Evolutionary conservation across 2,329 filamentous ascomycete species (phyloP).

Genomic region (Penicillium brasilianum): DNA sequence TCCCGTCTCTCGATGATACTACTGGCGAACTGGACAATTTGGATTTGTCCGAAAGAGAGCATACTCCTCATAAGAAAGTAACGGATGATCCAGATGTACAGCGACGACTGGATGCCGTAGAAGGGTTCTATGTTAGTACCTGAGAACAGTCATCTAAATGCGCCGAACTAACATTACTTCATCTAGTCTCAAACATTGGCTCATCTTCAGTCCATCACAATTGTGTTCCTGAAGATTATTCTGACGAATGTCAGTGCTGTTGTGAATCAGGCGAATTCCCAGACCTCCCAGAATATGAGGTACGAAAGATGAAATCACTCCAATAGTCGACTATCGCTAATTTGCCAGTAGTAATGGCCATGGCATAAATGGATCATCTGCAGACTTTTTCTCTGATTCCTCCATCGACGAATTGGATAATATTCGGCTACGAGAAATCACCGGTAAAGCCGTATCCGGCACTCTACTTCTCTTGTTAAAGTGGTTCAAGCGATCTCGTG

Average conservation of each 20-base stretch:
- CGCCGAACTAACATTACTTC: conserved; percentile 6
- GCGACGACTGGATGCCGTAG: conserved; percentile 72
- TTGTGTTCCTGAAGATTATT: conserved; percentile 88
- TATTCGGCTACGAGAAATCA: conserved; percentile 81
- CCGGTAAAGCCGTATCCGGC: conserved; percentile 88
- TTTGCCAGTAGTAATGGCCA: conserved; percentile 31
- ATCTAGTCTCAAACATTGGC: conserved; percentile 73
- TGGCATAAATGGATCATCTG: conserved; percentile 33
- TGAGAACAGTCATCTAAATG: neutral
- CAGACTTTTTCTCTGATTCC: conserved; percentile 40
- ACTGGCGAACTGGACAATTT: conserved; percentile 49
- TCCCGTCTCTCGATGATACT: conserved; percentile 41
- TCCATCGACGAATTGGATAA: conserved; percentile 78
- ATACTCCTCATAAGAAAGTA: conserved; percentile 28
- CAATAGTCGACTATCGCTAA: conserved; percentile 7
- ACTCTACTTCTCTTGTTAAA: conserved; percentile 86
- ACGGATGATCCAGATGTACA: conserved; percentile 47
- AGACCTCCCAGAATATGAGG: conserved; percentile 52
- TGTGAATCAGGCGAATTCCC: conserved; percentile 63
- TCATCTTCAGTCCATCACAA: conserved; percentile 88
- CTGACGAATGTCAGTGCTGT: conserved; percentile 86
- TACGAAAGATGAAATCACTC: conserved; percentile 32
- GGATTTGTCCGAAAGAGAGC: conserved; percentile 24
- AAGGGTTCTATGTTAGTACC: conserved; percentile 79
- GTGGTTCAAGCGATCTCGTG: conserved; percentile 95